A percentile compares a stretch with the other conserved stretches of the same genome.
Conservation (phyloP, 164 flowering plant species). For the Berberis thunbergii region DNA sequence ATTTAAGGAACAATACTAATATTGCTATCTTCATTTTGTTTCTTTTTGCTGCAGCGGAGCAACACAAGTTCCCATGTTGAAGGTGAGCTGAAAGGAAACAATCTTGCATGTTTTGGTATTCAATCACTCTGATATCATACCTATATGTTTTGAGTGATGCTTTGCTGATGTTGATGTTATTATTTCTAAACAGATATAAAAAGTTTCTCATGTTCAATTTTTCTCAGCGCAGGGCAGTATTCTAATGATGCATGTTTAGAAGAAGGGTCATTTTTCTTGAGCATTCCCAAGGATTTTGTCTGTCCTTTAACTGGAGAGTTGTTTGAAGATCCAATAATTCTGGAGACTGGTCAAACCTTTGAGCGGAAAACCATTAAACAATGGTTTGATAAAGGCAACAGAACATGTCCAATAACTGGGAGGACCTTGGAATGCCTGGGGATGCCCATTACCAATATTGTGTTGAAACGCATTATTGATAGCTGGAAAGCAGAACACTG, state of each 20-base stretch:
- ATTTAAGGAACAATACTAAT: no score
- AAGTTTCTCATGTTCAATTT: slow-evolving; percentile 8
- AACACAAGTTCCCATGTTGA: no score
- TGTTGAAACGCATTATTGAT: slow-evolving; percentile 52
- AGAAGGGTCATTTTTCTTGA: slow-evolving; percentile 25
- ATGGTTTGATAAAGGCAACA: slow-evolving; percentile 54
- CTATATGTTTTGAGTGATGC: no score
- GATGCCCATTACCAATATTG: slow-evolving; percentile 44
- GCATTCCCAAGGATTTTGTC: slow-evolving; percentile 43
- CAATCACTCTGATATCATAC: no score
- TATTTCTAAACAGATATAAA: not conserved
- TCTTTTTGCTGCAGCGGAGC: no score
- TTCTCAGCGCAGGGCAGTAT: slow-evolving; percentile 27
- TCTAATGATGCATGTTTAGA: slow-evolving; percentile 18
- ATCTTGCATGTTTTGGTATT: no score
- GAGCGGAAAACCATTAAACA: slow-evolving; percentile 46
- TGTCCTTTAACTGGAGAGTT: slow-evolving; percentile 61
- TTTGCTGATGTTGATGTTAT: no score
- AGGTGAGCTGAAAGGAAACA: no score
- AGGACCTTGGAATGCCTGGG: slow-evolving; percentile 24
- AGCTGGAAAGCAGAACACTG: slow-evolving; percentile 47
- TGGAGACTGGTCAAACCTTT: slow-evolving; percentile 74
- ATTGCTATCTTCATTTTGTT: no score
- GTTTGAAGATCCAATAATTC: slow-evolving; percentile 68
- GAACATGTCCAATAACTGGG: slow-evolving; percentile 55